Conservation (phyloP, 495 filamentous ascomycete species). For the Aspergillus nanangensis region DNA sequence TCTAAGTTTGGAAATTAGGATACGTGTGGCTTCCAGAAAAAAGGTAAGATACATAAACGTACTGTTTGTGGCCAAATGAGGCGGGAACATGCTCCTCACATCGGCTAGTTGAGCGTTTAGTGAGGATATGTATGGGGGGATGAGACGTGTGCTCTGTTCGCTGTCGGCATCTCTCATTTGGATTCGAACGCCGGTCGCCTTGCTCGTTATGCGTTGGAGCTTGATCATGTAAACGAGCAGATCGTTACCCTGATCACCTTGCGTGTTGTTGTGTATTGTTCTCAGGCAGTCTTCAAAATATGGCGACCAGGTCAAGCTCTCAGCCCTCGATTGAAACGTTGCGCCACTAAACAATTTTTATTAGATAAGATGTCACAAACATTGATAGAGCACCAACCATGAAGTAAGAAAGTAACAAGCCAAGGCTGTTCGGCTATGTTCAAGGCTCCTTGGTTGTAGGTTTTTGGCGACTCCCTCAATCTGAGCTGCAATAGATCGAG, state of each 20-base stretch:
- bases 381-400: conserved; percentile 23
- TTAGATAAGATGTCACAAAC: background rate
- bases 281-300: conserved; percentile 41
- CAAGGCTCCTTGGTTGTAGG: conserved; percentile 24
- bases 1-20: background rate
- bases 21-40: background rate
- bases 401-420: conserved; percentile 43
- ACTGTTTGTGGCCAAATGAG: conserved; percentile 26
- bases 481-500: background rate
- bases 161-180: conserved; percentile 5
- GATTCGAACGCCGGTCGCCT: conserved; percentile 2
- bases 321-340: conserved; percentile 31
- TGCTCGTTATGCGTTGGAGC: conserved; percentile 30
- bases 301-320: conserved; percentile 36
- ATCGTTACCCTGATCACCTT: conserved; percentile 37
- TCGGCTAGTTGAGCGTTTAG: conserved; percentile 31
- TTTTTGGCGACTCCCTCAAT: conserved; percentile 6
- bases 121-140: conserved; percentile 29
- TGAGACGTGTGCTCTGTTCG: conserved; percentile 12
- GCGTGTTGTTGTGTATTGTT: conserved; percentile 26
- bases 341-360: conserved; percentile 20
- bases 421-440: conserved; percentile 42
- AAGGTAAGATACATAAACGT: conserved; percentile 4
- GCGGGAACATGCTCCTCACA: conserved; percentile 21
- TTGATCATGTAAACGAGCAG: conserved; percentile 35